A percentile compares a stretch with the other conserved stretches of the same genome.
Evolutionary conservation across 2,329 filamentous ascomycete genomes (phyloP).

Genomic region (Leptographium wingfieldii): DNA sequence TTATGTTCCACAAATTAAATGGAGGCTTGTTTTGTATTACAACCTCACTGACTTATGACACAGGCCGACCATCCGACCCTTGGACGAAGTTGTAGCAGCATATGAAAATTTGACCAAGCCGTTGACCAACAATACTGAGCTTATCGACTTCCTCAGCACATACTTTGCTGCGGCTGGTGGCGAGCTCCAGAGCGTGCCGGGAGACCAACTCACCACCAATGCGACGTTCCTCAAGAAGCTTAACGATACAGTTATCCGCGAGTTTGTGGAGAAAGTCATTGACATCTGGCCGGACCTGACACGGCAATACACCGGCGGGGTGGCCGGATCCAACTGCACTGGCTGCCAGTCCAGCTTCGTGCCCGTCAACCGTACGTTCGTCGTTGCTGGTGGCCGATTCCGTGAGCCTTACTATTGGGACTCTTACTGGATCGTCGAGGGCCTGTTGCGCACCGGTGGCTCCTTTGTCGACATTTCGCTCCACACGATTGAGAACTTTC

Average conservation of each 20-base stretch:
- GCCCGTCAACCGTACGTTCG: conserved; percentile 53
- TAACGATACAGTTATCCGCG: conserved; percentile 42
- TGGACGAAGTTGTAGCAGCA: conserved; percentile 47
- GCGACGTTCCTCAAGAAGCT: conserved; percentile 45
- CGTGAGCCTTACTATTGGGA: conserved; percentile 62
- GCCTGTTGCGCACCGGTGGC: conserved; percentile 50
- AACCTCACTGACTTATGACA: background rate
- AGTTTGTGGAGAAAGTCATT: conserved; percentile 52
- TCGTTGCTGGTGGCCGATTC: conserved; percentile 60
- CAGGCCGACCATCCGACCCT: conserved; percentile 45
- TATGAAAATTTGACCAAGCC: conserved; percentile 48
- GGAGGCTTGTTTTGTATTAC: background rate
- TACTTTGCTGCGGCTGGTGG: conserved; percentile 53
- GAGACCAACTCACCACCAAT: conserved; percentile 38
- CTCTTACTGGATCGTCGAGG: conserved; percentile 56
- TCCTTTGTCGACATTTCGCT: conserved; percentile 49
- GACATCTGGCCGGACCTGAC: conserved; percentile 59
- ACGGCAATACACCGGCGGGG: conserved; percentile 39
- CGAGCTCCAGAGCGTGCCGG: conserved; percentile 44
- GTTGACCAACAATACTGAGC: conserved; percentile 47
- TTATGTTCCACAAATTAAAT: no score
- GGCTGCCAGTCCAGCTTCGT: conserved; percentile 54
- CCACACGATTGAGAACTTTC: conserved; percentile 59
- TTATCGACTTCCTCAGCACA: conserved; percentile 47
- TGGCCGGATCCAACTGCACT: conserved; percentile 30